Base-by-base conservation (phyloP, 192 early-diverging fungal genomes). In the Gamsiella multidivaricata region DNA sequence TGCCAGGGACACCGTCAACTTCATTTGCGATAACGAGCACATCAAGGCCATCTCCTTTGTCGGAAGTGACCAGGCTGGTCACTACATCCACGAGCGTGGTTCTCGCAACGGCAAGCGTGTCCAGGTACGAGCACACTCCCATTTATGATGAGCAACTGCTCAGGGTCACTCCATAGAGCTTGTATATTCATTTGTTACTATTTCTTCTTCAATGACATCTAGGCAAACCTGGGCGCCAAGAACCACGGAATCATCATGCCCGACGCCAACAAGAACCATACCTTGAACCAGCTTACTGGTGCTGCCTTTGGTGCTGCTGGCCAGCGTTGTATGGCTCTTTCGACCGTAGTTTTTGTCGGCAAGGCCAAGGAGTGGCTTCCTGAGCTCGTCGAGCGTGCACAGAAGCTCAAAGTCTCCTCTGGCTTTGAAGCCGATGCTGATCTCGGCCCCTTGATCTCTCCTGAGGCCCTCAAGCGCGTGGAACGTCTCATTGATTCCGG, bases 271-370 rank as follows among this genome's bases (percentile, higher is more conserved):
- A 95, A 94, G 86, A 94, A 98, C 83, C 89, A 94, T 64, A 90
- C 97, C n/a, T 86, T 98, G 43, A 97, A 97, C 80, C 88, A 89
- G 63, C 89, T 98, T 42, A 85, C 91, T 31, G 96, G 97, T 20
- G 95, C 97, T 32, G 96, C 97, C 25, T 98, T 98, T 74, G 97
- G 97, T 57, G 96, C 96, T n/a, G 96, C 96, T 31, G 97, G 97
- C 43, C 96, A 96, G 84, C 91, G 97, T 15, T 98, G 97, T 84
- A 98, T 98, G 97, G 97, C 97, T 54, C 89, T 98, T 8, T 94
- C 94, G 39, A 96, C 95, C 18, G 90, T 85, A 1, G 86, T 98
- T 28, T 95, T 97, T 81, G 97, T 98, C 33, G 97, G 95, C 41
- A 84, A 92, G 60, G 78, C 95, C 28, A 80, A 85, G 54, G 84